Percentiles rank a stretch among this genome's conserved stretches.
Conservation (phyloP, 2,329 filamentous ascomycete genomes). For the Madurella mycetomatis region DNA sequence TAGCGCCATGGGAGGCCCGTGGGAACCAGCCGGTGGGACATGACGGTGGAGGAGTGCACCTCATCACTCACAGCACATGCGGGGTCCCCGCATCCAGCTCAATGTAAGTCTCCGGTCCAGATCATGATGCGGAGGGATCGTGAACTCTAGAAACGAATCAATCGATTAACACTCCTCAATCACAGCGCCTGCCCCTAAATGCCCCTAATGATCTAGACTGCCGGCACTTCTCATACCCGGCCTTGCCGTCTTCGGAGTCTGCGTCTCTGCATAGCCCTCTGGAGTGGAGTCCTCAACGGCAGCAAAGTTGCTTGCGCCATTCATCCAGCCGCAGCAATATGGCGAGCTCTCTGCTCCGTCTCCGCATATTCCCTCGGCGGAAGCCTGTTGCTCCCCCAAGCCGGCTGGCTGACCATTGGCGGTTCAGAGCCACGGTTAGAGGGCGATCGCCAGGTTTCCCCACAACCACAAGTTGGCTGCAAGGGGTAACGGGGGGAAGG, state of each 20-base stretch:
- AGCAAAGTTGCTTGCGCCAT: neutral
- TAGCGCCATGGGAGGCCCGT: conserved; percentile 9
- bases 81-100: conserved; percentile 7
- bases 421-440: neutral
- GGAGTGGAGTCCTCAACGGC: neutral
- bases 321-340: conserved; percentile 12
- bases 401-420: conserved; percentile 9
- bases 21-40: conserved; percentile 1
- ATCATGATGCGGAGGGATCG: conserved; percentile 10
- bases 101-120: neutral
- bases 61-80: neutral
- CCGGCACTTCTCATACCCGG: too few species aligned
- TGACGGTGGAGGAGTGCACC: neutral
- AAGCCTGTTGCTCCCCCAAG: conserved; percentile 12
- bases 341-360: conserved; percentile 3
- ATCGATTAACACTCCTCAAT: neutral
- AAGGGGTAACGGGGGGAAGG: neutral
- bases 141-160: neutral
- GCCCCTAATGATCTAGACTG: too few species aligned
- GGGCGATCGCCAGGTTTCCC: conserved; percentile 12
- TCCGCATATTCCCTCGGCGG: conserved; percentile 15
- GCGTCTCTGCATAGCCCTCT: neutral
- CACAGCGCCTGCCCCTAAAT: too few species aligned
- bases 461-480: conserved; percentile 13
- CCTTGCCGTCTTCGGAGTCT: too few species aligned